These are phyloP conservation scores for Draba incana DNA, from an alignment of 345 rosid genomes.

Conservation along the genomic window DNA sequence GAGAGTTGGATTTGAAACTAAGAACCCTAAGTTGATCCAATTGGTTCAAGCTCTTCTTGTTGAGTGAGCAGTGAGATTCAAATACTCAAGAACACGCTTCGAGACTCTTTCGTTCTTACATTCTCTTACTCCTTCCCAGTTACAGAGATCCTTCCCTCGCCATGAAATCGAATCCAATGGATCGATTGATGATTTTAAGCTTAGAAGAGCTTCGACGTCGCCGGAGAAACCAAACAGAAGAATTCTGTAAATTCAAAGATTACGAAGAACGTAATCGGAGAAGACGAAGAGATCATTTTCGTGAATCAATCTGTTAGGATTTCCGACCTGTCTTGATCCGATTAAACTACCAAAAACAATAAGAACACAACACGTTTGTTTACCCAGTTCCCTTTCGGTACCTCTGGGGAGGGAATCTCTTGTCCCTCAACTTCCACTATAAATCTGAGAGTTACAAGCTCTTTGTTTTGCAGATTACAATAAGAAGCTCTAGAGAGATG, in stretches of 20 bases:
- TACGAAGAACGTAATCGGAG: background rate
- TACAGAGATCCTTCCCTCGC: slow-evolving; percentile 61
- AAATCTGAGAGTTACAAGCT: too few species aligned
- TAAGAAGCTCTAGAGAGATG: too few species aligned
- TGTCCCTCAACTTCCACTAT: too few species aligned
- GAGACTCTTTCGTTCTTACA: slow-evolving; percentile 79
- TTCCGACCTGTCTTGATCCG: too few species aligned
- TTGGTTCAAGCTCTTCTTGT: slow-evolving; percentile 53
- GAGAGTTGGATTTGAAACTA: slow-evolving; percentile 82
- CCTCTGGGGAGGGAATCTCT: too few species aligned
- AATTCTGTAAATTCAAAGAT: slow-evolving; percentile 29
- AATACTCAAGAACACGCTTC: slow-evolving; percentile 74
- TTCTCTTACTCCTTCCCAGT: slow-evolving; percentile 75
- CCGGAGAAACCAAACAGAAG: slow-evolving; percentile 48
- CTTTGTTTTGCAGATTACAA: too few species aligned
- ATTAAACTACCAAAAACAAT: too few species aligned
- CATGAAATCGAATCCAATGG: slow-evolving; percentile 61
- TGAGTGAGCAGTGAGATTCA: slow-evolving; percentile 64
- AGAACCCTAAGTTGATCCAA: slow-evolving; percentile 86
- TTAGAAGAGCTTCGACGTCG: slow-evolving; percentile 62
- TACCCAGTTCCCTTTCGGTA: too few species aligned
- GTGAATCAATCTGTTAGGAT: background rate
- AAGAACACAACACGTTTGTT: too few species aligned
- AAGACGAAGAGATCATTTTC: slow-evolving; percentile 43
- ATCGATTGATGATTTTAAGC: slow-evolving; percentile 72